Evolutionary conservation across 495 filamentous ascomycete genomes (phyloP), one percentile per base, ranked within the genome.

Genomic region (Talaromyces trachyspermus): DNA sequence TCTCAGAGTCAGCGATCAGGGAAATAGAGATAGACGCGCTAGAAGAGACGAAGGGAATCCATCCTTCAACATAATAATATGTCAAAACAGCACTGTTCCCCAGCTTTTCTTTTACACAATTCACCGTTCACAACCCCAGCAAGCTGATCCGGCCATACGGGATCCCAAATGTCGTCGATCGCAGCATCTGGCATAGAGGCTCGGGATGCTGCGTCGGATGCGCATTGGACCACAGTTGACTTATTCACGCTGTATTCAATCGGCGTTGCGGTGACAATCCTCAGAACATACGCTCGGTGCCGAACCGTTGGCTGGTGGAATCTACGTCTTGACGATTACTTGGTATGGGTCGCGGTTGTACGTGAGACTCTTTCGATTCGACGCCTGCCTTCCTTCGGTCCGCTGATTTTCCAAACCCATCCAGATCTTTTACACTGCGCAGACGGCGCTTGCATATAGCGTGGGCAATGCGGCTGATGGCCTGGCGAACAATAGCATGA

Each of bases 401-500:
- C 33, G 35, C 54, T 55, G 22, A 59, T 50, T 18, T 30, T 17
- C 9, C n/a, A n/a, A 14, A 24, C 38, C 14, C 15, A 8, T 43
- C n/a, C 33, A 68, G 65, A 29, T 57, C 29, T 56, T 69, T 37
- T 69, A 69, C 36, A 57, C 63, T 9, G 53, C 57, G 38, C 63
- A 69, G 41, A 60, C 63, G 11, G 49, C 55, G n/a, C 49, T 61
- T 5, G 66, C 66, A 17, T 65, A 68, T 39, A 56, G 35, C 30
- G 63, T 68, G 12, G 61, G 57, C 10, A 47, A 46, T 24, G 46
- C 57, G 2, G 72, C 65, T 59, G 59, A 53, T 64, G 51, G 64
- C 49, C 49, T 76, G 3, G 72, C 74, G 15, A 79, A 77, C 47
- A 78, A 69, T 45, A 59, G 60, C 19, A 75, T 79, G 65, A 75